A percentile compares a stretch with the other conserved stretches of the same genome.
phyloP scores from a whole-genome alignment of 1,284 basidiomycete species.

The Melampsora larici-populina region DNA sequence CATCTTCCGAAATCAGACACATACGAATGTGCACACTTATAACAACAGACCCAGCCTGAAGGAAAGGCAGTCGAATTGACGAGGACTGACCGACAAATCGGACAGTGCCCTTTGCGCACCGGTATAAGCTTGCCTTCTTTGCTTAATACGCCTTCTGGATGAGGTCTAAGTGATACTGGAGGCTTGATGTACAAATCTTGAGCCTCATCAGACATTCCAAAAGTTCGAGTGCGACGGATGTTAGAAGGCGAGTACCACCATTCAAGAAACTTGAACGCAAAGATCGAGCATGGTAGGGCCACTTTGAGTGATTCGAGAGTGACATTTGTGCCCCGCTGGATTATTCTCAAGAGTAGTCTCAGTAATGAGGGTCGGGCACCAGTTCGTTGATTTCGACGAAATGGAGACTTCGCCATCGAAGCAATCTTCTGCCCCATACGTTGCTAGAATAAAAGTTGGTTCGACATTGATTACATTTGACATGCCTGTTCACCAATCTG shows the following conservation, averaged over 20 bases:
- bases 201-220: conserved; percentile 54
- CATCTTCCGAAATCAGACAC: conserved; percentile 74
- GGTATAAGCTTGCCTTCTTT: conserved; percentile 52
- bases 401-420: conserved; percentile 53
- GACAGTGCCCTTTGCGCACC: conserved; percentile 73
- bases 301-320: conserved; percentile 61
- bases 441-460: conserved; percentile 55
- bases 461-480: conserved; percentile 55
- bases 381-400: conserved; percentile 48
- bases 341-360: conserved; percentile 7
- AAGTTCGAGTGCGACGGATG: conserved; percentile 54
- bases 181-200: conserved; percentile 61
- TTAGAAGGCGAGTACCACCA: conserved; percentile 98
- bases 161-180: conserved; percentile 68
- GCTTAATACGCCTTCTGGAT: conserved; percentile 62
- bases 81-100: conserved; percentile 71
- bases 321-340: conserved; percentile 8
- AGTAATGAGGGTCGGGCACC: background rate
- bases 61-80: conserved; percentile 86
- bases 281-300: conserved; percentile 84
- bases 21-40: conserved; percentile 81
- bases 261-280: conserved; percentile 94
- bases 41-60: conserved; percentile 93
- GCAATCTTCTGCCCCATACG: conserved; percentile 44
- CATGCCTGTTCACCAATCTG: background rate